A percentile compares a stretch with the other conserved stretches of the same genome.
These are phyloP conservation scores for Sporobolomyces phaffii DNA, from an alignment of 768 basidiomycete species.

Conservation along the genomic window DNA sequence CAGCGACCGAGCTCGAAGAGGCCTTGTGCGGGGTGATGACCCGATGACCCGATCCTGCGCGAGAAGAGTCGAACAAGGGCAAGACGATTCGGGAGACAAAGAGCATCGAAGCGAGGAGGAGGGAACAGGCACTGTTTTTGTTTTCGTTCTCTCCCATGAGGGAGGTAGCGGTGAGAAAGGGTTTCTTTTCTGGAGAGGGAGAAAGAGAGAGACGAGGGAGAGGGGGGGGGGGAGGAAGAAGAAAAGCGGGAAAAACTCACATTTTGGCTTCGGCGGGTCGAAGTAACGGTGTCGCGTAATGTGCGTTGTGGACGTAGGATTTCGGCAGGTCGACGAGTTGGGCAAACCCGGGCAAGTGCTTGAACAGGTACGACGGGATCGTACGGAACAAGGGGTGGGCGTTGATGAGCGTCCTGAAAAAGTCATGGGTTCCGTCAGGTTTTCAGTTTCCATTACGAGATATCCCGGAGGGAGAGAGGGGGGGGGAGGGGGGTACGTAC, in stretches of 20 bases:
- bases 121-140: constrained; percentile 23
- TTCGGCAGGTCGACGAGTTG: constrained; percentile 28
- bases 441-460: too few species aligned
- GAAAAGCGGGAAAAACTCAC: constrained; percentile 2
- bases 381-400: constrained; percentile 38
- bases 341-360: constrained; percentile 16
- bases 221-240: neutral
- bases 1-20: constrained; percentile 8
- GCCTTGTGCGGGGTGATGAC: too few species aligned
- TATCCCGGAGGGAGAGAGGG: too few species aligned
- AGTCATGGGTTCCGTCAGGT: neutral
- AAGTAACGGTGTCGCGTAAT: constrained; percentile 8
- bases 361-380: constrained; percentile 14
- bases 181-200: too few species aligned
- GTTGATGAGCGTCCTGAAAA: constrained; percentile 33
- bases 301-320: constrained; percentile 19
- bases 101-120: constrained; percentile 32
- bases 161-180: too few species aligned
- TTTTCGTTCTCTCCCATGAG: too few species aligned
- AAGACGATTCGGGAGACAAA: constrained; percentile 16
- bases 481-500: constrained; percentile 10
- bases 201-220: neutral
- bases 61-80: neutral
- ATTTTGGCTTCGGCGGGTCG: constrained; percentile 34
- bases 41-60: neutral